Base-by-base conservation (phyloP, 2,329 filamentous ascomycete genomes). In the Kalmusia sp. region DNA sequence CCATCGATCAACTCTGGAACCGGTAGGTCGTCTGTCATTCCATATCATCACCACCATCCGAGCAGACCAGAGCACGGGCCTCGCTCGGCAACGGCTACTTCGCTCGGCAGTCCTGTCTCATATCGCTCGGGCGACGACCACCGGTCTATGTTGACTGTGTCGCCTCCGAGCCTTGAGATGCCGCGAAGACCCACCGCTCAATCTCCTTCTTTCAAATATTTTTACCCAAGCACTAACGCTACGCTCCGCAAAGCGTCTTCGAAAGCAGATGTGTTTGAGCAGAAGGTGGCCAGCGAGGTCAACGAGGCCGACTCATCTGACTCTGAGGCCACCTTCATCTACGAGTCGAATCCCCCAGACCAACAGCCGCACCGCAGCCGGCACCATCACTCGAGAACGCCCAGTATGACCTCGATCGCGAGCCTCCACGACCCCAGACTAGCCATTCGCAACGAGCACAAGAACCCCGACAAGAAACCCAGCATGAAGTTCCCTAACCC, bases 241-340 rank as follows among this genome's bases (percentile, higher is more conserved):
- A 65, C 61, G 58, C 61, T 66, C 49, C 72, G 69, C 54, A 74
- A 82, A 88, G 91, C 88, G 55, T 95, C 92, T 14, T 96, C 93
- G 55, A 98, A 98, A 79, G 93, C 95, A 70, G 95, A 99, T 76
- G 92, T 98, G 46, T 99, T 99, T 72, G 95, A 98, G 78, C 92
- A 93, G 63, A 96, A 96, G 71, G 92, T 99, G 62, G 93, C 93
- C 45, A 97, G 88, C 72, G 93, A 93, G 7, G 92, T 99, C 47
- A 93, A 98, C 71, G 93, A 98, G 74, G 92, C 92, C 38, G 91
- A 97, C 73, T 96, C 93, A 11, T 97, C 93, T 6, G 95, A 99
- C 73, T 98, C 93, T 1, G 95, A 97, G 68, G 95, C 98, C 76
- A 98, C 95, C 0, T 99, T 98, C 74, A 95, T 99, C 14, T 99